A percentile compares a stretch with the other conserved stretches of the same genome.
These are phyloP conservation scores for Mortierella sp. DNA, from an alignment of 371 early-diverging fungal species.

Conservation along the genomic window DNA sequence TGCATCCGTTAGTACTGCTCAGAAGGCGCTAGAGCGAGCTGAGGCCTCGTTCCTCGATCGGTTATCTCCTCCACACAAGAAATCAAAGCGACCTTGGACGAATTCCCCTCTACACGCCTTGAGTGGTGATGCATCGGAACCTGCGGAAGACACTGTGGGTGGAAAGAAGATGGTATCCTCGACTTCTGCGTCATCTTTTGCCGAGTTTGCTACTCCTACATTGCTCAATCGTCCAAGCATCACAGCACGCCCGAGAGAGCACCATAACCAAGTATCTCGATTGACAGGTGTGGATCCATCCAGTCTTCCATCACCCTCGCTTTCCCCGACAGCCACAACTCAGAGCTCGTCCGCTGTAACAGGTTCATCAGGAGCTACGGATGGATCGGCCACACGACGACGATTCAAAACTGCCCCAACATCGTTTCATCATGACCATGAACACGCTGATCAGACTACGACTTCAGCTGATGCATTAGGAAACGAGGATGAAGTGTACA, in stretches of 20 bases:
- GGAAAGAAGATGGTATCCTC: slow-evolving; percentile 32
- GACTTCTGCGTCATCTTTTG: slow-evolving; percentile 41
- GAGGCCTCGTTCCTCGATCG: slow-evolving; percentile 32
- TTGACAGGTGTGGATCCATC: slow-evolving; percentile 52
- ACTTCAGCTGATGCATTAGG: not conserved
- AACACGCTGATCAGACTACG: not conserved
- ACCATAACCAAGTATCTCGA: slow-evolving; percentile 24
- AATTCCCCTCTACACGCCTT: slow-evolving; percentile 12
- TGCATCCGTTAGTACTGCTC: not conserved
- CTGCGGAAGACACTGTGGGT: slow-evolving; percentile 2
- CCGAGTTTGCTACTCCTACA: slow-evolving; percentile 41
- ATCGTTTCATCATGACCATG: slow-evolving; percentile 21
- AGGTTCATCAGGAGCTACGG: slow-evolving; percentile 8
- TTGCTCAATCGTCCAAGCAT: slow-evolving; percentile 26
- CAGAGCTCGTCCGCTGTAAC: slow-evolving; percentile 25
- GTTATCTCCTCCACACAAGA: slow-evolving; percentile 50
- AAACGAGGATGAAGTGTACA: slow-evolving; percentile 16
- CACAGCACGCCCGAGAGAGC: slow-evolving; percentile 30
- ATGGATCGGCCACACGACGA: slow-evolving; percentile 26
- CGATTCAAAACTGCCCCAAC: slow-evolving; percentile 47
- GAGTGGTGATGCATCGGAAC: slow-evolving; percentile 3
- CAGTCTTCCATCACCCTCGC: slow-evolving; percentile 58
- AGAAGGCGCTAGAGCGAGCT: slow-evolving; percentile 3
- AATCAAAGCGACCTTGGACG: slow-evolving; percentile 48
- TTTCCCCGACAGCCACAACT: slow-evolving; percentile 54